Conservation (phyloP, 2,329 filamentous ascomycete species). For the Sporothrix brasiliensis region DNA sequence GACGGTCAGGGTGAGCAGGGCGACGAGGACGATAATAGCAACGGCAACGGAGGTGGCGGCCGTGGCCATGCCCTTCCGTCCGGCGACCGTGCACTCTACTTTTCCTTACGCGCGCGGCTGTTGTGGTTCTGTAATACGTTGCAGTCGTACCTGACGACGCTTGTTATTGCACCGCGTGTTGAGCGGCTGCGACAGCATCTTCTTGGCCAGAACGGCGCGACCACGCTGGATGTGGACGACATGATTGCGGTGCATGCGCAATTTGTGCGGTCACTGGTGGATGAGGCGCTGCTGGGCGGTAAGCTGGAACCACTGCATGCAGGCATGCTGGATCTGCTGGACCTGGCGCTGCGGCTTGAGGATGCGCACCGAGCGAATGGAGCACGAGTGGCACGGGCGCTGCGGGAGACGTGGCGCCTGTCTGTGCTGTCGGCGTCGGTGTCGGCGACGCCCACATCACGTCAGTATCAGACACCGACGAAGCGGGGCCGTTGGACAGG, state of each 20-base stretch:
- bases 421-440: constrained; percentile 44
- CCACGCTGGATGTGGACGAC: constrained; percentile 72
- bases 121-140: constrained; percentile 77
- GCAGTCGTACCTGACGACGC: constrained; percentile 73
- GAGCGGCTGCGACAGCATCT: constrained; percentile 61
- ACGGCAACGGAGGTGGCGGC: neutral
- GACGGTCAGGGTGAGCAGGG: constrained; percentile 37
- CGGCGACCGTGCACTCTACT: constrained; percentile 55
- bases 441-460: constrained; percentile 10
- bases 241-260: constrained; percentile 72
- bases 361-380: constrained; percentile 55
- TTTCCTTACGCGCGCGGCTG: constrained; percentile 67
- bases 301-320: constrained; percentile 72
- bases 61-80: neutral
- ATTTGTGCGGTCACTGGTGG: constrained; percentile 65
- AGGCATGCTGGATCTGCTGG: constrained; percentile 73
- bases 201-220: constrained; percentile 37
- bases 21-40: constrained; percentile 39
- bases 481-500: neutral
- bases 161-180: constrained; percentile 67
- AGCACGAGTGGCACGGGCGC: constrained; percentile 45
- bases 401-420: constrained; percentile 47
- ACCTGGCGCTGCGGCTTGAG: constrained; percentile 71
- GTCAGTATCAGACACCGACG: constrained; percentile 30
- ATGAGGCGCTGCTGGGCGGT: constrained; percentile 69